phyloP scores from a whole-genome alignment of 305 asterid genomes.

The Fraxinus ornus region DNA sequence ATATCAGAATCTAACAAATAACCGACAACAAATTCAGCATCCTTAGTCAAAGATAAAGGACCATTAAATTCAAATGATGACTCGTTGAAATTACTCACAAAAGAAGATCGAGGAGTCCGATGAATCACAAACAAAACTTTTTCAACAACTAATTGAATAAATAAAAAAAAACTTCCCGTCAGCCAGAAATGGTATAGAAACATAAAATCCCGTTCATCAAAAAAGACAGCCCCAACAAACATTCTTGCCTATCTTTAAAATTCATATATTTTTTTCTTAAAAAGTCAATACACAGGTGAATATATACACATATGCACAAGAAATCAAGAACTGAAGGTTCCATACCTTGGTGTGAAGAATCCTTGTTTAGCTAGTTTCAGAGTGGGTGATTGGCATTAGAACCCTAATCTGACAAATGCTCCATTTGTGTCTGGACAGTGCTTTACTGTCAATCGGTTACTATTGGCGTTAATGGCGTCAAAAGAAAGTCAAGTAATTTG shows the following conservation, averaged over 20 bases:
- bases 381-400: conserved; percentile 25
- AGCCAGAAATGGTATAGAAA: conserved; percentile 20
- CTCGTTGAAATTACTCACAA: not conserved
- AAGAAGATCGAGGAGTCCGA: conserved; percentile 34
- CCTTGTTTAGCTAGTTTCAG: conserved; percentile 21
- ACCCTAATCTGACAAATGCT: conserved; percentile 54
- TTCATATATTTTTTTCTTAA: not conserved
- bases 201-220: conserved; percentile 13
- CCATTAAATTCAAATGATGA: not conserved
- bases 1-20: not conserved
- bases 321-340: conserved; percentile 33
- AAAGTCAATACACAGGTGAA: not conserved
- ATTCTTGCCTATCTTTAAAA: conserved; percentile 21
- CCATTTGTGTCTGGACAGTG: conserved; percentile 36
- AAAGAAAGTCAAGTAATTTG: not conserved
- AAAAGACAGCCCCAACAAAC: conserved; percentile 35
- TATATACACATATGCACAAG: not conserved
- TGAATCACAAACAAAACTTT: conserved; percentile 15
- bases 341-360: conserved; percentile 34
- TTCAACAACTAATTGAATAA: not conserved
- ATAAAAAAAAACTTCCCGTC: conserved; percentile 12
- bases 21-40: not conserved
- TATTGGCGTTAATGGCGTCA: conserved; percentile 29
- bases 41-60: conserved; percentile 4
- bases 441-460: conserved; percentile 29